A percentile compares a stretch with the other conserved stretches of the same genome.
Conservation (phyloP, 257 asterid genomes). For the Rehmannia glutinosa region DNA sequence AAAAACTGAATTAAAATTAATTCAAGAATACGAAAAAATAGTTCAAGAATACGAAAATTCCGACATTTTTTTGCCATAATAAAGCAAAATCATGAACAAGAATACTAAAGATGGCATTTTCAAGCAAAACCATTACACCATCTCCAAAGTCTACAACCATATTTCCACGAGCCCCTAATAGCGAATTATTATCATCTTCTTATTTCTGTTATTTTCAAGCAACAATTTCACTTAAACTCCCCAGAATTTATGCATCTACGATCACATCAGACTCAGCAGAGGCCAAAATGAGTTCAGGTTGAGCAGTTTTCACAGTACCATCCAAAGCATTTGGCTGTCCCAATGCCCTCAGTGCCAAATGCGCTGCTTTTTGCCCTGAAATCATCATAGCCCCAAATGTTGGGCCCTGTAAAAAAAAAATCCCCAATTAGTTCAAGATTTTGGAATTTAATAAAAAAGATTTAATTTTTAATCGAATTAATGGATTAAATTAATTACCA, state of each 20-base stretch:
- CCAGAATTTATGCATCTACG: conserved; percentile 40
- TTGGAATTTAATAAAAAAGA: background rate
- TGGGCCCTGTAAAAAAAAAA: conserved; percentile 51
- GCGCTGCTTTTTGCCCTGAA: conserved; percentile 90
- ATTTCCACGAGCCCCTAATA: too few relatives aligned
- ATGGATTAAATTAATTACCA: conserved; percentile 38
- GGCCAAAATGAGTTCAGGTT: conserved; percentile 56
- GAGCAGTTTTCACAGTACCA: conserved; percentile 21
- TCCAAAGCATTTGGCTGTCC: conserved; percentile 70
- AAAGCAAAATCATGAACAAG: too few relatives aligned
- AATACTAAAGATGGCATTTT: too few relatives aligned
- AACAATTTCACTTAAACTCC: background rate
- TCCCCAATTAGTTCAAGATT: conserved; percentile 3
- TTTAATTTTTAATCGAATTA: background rate
- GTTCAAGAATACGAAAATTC: too few relatives aligned
- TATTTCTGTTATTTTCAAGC: conserved; percentile 7
- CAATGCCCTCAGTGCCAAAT: conserved; percentile 75
- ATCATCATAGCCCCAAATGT: conserved; percentile 95
- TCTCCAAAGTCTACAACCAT: too few relatives aligned
- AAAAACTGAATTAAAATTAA: too few relatives aligned
- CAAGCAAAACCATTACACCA: too few relatives aligned
- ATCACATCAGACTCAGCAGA: conserved; percentile 49
- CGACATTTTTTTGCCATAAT: too few relatives aligned
- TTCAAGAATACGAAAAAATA: too few relatives aligned
- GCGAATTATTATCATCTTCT: background rate